These are phyloP conservation scores for Botrytis deweyae DNA, from an alignment of 2,329 filamentous ascomycete species.

Conservation along the genomic window DNA sequence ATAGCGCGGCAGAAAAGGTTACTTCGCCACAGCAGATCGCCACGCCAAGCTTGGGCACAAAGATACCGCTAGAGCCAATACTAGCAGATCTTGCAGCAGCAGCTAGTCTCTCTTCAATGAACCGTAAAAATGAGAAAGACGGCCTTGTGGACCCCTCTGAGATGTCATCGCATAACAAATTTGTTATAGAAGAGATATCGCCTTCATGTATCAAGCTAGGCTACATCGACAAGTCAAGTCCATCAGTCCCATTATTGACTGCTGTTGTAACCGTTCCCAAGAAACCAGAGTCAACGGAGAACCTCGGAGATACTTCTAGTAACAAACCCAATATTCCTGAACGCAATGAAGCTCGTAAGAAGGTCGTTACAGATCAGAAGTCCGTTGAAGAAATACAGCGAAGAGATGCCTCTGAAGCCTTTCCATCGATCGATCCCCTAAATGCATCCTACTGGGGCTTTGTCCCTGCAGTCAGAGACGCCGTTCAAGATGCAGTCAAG, in stretches of 20 bases:
- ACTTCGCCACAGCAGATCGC: not conserved
- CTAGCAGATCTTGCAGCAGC: conserved; percentile 17
- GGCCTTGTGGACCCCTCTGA: too few species aligned
- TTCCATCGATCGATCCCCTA: conserved; percentile 22
- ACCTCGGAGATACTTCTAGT: not conserved
- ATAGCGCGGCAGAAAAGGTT: not conserved
- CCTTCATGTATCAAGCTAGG: conserved; percentile 20
- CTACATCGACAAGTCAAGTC: conserved; percentile 18
- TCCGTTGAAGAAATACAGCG: conserved; percentile 21
- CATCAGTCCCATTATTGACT: conserved; percentile 16
- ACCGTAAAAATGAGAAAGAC: not conserved
- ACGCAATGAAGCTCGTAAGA: conserved; percentile 14
- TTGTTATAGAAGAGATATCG: conserved; percentile 20
- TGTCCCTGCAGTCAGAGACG: conserved; percentile 33
- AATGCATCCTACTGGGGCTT: conserved; percentile 37
- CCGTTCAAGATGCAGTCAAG: conserved; percentile 35
- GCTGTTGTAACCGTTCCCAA: conserved; percentile 20
- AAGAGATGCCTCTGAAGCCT: not conserved
- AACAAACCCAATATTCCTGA: conserved; percentile 15
- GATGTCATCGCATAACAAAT: not conserved
- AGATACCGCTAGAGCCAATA: conserved; percentile 13
- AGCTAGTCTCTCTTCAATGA: conserved; percentile 4
- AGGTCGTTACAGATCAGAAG: not conserved
- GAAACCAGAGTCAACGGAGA: not conserved
- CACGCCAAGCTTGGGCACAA: conserved; percentile 10